Evolutionary conservation across 2,329 filamentous ascomycete species (phyloP).

Genomic region (Pestalotiopsis sp.): DNA sequence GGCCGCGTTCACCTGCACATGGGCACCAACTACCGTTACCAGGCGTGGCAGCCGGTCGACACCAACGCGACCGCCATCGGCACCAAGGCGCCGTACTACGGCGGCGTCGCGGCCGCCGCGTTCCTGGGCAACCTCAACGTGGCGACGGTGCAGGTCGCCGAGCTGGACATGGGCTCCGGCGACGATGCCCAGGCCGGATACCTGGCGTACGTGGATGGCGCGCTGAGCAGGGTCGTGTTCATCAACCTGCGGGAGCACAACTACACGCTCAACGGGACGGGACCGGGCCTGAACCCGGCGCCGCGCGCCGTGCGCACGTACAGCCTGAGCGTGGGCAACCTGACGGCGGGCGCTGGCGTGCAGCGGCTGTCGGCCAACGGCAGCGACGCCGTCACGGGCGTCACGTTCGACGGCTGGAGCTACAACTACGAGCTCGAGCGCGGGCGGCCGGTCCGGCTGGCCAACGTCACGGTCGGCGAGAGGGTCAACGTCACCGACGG

Average conservation of each 20-base stretch:
- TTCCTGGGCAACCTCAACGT: slow-evolving; percentile 46
- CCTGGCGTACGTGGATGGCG: slow-evolving; percentile 48
- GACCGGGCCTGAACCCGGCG: slow-evolving; percentile 25
- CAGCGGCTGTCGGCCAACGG: slow-evolving; percentile 60
- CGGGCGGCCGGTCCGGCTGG: slow-evolving; percentile 52
- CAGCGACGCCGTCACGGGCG: slow-evolving; percentile 61
- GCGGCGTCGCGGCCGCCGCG: slow-evolving; percentile 57
- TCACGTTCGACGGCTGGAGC: slow-evolving; percentile 61
- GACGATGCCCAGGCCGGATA: slow-evolving; percentile 51
- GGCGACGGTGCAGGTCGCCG: slow-evolving; percentile 43
- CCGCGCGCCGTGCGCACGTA: slow-evolving; percentile 39
- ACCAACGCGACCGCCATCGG: slow-evolving; percentile 50
- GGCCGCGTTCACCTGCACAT: slow-evolving; percentile 63
- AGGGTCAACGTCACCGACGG: slow-evolving; percentile 36
- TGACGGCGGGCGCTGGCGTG: slow-evolving; percentile 30
- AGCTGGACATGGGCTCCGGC: slow-evolving; percentile 39
- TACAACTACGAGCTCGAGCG: slow-evolving; percentile 60
- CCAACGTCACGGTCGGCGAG: slow-evolving; percentile 56
- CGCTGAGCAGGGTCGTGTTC: slow-evolving; percentile 49
- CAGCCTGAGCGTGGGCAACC: slow-evolving; percentile 36
- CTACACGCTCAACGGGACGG: slow-evolving; percentile 47
- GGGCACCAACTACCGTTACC: slow-evolving; percentile 63
- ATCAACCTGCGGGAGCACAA: slow-evolving; percentile 63
- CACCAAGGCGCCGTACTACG: slow-evolving; percentile 66
- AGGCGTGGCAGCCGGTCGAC: slow-evolving; percentile 58